Evolutionary conservation across 2,329 filamentous ascomycete genomes (phyloP), one percentile per base, ranked within the genome.

Genomic region (Talaromyces albobiverticillius): DNA sequence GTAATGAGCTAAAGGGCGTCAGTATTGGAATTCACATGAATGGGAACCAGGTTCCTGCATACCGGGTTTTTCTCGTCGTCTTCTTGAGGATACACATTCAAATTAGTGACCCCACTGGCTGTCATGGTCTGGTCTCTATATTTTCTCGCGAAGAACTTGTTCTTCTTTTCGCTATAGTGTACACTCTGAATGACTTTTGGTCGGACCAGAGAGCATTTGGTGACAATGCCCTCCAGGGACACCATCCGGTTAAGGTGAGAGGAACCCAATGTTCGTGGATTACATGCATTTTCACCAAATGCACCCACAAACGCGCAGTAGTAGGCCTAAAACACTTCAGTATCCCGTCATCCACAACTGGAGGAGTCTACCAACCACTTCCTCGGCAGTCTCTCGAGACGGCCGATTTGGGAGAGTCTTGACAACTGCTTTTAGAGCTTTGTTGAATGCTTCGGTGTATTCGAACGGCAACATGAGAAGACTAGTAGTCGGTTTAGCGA

Each of bases 131-230:
- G 93, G 72, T 99, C 94, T 62, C 87, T 83, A 71, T 99, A 99
- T 69, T 94, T 90, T 60, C 91, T 83, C 66, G 89, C 91, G 65
- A 93, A 85, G 62, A 97, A 99, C 38, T 87, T 88, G 60, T 90
- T 83, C 71, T 90, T 91, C 60, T 76, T 84, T 74, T 96, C 92
- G 65, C 90, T 95, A 75, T 92, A 97, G 71, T 99, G 94, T 51
- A 99, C 92, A 73, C 94, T 97, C 76, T 95, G 95, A 58, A 97
- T 87, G n/a, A 99, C 85, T 75, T 99, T 99, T 10, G 94, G 94
- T 54, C 95, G 84, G 59, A 99, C 95, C 18, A 99, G 80, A 22
- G 92, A 96, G 74, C 90, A 95, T 71, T 94, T 89, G 32, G 94
- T 99, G 40, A 99, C 94, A 64, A 99, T 99, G 45, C 94, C 94